phyloP scores from a whole-genome alignment of 164 flowering plant species.

The Nelumbo lutea region DNA sequence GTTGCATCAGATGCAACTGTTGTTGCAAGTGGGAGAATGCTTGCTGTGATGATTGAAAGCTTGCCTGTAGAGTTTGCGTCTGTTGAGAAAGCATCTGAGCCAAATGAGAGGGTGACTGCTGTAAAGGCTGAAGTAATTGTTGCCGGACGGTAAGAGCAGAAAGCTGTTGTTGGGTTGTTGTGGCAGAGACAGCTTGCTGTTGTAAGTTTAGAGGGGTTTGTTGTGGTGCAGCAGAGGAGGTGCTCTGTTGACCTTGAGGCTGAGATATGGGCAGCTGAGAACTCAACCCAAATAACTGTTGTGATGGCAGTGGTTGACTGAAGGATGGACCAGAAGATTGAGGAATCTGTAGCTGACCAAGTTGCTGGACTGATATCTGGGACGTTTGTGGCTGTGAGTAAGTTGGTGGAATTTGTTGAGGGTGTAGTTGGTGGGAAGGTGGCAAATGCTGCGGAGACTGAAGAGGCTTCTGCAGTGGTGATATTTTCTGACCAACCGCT shows the following conservation, averaged over 20 bases:
- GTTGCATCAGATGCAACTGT: conserved; percentile 33
- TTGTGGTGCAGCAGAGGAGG: conserved; percentile 28
- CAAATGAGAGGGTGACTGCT: conserved; percentile 59
- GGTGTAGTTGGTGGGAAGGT: conserved; percentile 33
- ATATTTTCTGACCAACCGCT: conserved; percentile 34
- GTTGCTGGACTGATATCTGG: conserved; percentile 17
- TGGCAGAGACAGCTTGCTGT: conserved; percentile 20
- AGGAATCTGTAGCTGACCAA: conserved; percentile 28
- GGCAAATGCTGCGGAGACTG: conserved; percentile 50
- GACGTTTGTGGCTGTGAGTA: conserved; percentile 33
- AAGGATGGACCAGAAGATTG: conserved; percentile 28
- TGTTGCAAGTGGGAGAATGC: conserved; percentile 76
- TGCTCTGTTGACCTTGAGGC: conserved; percentile 31
- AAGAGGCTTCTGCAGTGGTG: conserved; percentile 46
- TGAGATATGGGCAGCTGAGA: conserved; percentile 40
- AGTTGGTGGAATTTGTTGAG: conserved; percentile 26
- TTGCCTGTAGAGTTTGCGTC: conserved; percentile 66
- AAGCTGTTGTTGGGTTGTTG: conserved; percentile 32
- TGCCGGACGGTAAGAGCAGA: conserved; percentile 33
- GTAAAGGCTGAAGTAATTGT: conserved; percentile 30
- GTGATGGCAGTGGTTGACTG: conserved; percentile 35
- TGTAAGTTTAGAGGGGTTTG: conserved; percentile 29
- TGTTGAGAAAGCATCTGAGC: conserved; percentile 77
- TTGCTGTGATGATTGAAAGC: conserved; percentile 72
- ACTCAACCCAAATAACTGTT: conserved; percentile 24